Evolutionary conservation across 768 basidiomycete species (phyloP), one percentile per base, ranked within the genome.

Genomic region (Exsudoporus frostii): DNA sequence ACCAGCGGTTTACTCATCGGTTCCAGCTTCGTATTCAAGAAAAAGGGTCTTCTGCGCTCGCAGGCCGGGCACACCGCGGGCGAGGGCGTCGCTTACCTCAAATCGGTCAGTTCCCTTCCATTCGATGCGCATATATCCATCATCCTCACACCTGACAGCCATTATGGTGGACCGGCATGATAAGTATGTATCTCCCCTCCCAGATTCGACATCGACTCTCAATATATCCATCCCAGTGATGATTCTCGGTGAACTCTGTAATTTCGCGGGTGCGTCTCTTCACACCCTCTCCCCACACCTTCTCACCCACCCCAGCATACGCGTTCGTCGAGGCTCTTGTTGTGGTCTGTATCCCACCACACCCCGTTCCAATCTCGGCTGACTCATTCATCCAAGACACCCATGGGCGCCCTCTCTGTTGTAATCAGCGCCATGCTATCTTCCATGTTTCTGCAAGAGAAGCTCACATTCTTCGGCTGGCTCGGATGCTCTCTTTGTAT

Each of bases 91-190:
- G 92, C 82, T 13, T 99, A 98, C 75, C 83, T 98, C 66, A 98
- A 96, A 74, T 92, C 89, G 66, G 90, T 92, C 69, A 70, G 88
- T 76, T 42, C 47, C 34, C 48, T 43, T 32, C 44, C 30, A 8
- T 45, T 37, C 5, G 17, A 19, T 24, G 24, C 33, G 39, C 55
- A 54, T 55, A 62, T 29, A 50, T 43, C 34, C 55, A 20, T n/a
- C 25, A 22, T 38, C 22, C 39, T 58, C 43, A 65, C 34, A 0
- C 32, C 20, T 7, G 4, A 2, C 37, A 91, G 88, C 71, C 80
- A 62, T 65, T 96, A 80, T 97, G 94, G 96, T 98, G 94, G 96
- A 75, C 76, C 30, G 93, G 94, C 58, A 95, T 96, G 94, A 88
- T 67, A 45, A 87, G 91, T 88, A 37, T 8, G 34, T 27, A 17